Conservation (phyloP, 164 flowering plant species). For the Magnolia changhungtana region DNA sequence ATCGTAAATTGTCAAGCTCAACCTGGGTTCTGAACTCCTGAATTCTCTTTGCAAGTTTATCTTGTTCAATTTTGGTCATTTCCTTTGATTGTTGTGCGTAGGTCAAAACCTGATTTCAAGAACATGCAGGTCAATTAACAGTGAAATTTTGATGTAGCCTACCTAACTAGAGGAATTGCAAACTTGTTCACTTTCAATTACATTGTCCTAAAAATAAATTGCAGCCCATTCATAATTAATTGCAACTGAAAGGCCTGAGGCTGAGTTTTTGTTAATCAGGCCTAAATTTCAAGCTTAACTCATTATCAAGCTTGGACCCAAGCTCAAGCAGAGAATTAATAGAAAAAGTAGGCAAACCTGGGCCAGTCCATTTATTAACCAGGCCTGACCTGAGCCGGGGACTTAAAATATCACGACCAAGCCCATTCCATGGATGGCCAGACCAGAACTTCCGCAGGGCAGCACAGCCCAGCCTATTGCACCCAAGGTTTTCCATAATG, state of each 20-base stretch:
- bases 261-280: neutral
- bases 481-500: too few species aligned
- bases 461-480: too few species aligned
- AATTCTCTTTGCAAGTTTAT: constrained; percentile 81
- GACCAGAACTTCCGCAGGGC: too few species aligned
- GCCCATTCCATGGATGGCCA: too few species aligned
- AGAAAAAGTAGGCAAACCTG: neutral
- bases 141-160: neutral
- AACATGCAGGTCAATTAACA: constrained; percentile 2
- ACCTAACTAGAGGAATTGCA: neutral
- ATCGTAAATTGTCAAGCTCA: constrained; percentile 53
- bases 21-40: constrained; percentile 88
- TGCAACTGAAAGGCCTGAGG: neutral
- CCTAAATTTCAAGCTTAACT: neutral
- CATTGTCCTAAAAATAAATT: neutral
- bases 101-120: constrained; percentile 63
- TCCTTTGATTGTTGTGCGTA: constrained; percentile 92
- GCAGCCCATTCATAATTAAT: neutral
- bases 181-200: neutral
- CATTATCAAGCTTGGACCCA: neutral
- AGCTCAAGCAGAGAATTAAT: neutral
- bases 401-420: too few species aligned
- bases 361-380: neutral
- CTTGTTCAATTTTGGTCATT: constrained; percentile 66
- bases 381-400: neutral